Evolutionary conservation across 2,329 filamentous ascomycete species (phyloP).

Genomic region (Microcyclospora pomicola): DNA sequence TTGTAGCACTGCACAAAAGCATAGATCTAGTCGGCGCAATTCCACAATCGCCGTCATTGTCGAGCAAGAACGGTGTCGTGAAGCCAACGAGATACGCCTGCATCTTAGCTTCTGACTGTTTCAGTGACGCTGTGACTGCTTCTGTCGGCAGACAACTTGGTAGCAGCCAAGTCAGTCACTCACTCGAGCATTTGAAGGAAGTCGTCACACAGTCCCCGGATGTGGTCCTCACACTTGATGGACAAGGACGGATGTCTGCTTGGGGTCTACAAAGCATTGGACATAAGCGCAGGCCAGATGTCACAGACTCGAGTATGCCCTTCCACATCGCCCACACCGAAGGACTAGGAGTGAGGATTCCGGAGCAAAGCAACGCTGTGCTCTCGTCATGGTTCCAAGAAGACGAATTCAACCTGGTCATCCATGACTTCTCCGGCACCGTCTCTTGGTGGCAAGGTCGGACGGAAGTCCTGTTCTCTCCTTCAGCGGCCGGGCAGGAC

Average conservation of each 20-base stretch:
- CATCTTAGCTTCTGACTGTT: conserved; percentile 69
- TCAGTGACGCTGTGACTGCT: conserved; percentile 51
- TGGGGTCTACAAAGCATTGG: conserved; percentile 86
- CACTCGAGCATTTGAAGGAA: conserved; percentile 71
- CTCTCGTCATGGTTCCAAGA: conserved; percentile 18
- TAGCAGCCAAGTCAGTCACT: conserved; percentile 45
- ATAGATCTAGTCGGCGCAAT: conserved; percentile 66
- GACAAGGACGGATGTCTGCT: conserved; percentile 72
- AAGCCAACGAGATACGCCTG: conserved; percentile 52
- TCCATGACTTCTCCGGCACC: conserved; percentile 74
- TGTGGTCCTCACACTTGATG: conserved; percentile 73
- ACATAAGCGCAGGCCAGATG: conserved; percentile 42
- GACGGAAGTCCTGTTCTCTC: conserved; percentile 69
- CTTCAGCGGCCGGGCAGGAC: conserved; percentile 23
- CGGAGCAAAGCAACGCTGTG: conserved; percentile 7
- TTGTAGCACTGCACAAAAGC: conserved; percentile 65
- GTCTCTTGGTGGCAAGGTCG: conserved; percentile 70
- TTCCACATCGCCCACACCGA: conserved; percentile 77
- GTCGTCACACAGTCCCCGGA: conserved; percentile 77
- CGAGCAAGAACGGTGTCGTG: conserved; percentile 4
- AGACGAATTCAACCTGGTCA: conserved; percentile 39
- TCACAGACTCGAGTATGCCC: conserved; percentile 41
- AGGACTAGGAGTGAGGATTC: conserved; percentile 27
- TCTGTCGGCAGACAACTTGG: conserved; percentile 30
- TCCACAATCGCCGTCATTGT: conserved; percentile 19